Conservation (phyloP, 192 early-diverging fungal species). For the Backusella westeae region DNA sequence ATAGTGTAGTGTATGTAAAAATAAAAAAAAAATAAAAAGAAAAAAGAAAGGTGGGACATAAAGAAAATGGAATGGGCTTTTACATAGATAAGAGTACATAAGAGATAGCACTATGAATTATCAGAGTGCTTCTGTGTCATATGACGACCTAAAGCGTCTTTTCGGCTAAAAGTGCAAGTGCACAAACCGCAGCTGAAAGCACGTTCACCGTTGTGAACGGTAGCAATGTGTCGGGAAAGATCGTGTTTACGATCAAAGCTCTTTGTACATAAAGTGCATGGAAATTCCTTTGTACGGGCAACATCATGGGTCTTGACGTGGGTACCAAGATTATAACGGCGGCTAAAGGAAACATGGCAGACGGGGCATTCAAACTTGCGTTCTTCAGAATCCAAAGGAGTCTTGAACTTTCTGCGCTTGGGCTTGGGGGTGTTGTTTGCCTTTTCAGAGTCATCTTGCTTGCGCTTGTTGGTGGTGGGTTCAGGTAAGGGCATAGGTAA, state of each 20-base stretch:
- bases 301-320: slow-evolving; percentile 72
- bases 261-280: slow-evolving; percentile 57
- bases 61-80: background rate
- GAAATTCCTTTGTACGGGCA: slow-evolving; percentile 53
- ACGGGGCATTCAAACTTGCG: slow-evolving; percentile 42
- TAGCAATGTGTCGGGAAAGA: slow-evolving; percentile 63
- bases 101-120: background rate
- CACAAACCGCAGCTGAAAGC: slow-evolving; percentile 56
- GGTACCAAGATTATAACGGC: slow-evolving; percentile 79
- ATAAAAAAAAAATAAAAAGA: background rate
- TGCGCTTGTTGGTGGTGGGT: background rate
- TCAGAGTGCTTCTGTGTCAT: background rate
- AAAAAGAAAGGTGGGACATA: background rate
- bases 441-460: background rate
- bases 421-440: background rate
- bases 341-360: slow-evolving; percentile 70
- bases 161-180: slow-evolving; percentile 55
- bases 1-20: background rate
- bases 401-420: background rate
- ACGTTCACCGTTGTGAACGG: slow-evolving; percentile 63
- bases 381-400: background rate
- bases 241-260: slow-evolving; percentile 80
- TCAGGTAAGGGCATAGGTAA: background rate
- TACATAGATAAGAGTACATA: background rate
- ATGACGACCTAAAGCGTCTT: slow-evolving; percentile 67